Percentiles rank a stretch among this genome's conserved stretches.
Evolutionary conservation across 2,329 filamentous ascomycete species (phyloP).

Genomic region (Penicillium sp.): DNA sequence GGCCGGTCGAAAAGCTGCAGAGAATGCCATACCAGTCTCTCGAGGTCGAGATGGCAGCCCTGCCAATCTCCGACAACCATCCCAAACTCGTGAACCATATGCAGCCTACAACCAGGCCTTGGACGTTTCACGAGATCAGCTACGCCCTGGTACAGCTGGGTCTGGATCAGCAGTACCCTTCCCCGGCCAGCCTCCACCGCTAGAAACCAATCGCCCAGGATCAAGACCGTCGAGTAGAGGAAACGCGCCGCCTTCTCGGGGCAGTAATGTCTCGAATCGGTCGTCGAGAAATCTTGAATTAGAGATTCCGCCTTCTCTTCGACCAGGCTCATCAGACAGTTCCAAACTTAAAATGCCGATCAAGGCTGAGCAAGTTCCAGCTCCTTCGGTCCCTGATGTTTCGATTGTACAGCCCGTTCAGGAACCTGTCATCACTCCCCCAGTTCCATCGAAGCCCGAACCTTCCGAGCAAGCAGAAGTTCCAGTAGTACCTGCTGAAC

Average conservation of each 20-base stretch:
- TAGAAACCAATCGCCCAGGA: slow-evolving; percentile 27
- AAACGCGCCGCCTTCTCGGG: slow-evolving; percentile 25
- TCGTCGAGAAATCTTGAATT: slow-evolving; percentile 17
- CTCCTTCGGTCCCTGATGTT: background rate
- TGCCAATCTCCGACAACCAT: slow-evolving; percentile 20
- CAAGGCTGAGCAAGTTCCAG: slow-evolving; percentile 6
- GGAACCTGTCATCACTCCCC: background rate
- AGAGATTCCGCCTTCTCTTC: slow-evolving; percentile 21
- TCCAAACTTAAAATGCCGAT: slow-evolving; percentile 8
- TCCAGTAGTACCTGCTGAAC: slow-evolving; percentile 1
- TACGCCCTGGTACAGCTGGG: slow-evolving; percentile 28
- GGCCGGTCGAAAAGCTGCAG: slow-evolving; percentile 13
- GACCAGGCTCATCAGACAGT: slow-evolving; percentile 19
- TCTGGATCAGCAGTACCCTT: slow-evolving; percentile 17
- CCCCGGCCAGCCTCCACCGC: slow-evolving; percentile 22
- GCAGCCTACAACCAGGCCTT: slow-evolving; percentile 19
- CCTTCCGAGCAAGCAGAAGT: slow-evolving; percentile 22
- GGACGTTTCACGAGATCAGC: slow-evolving; percentile 21
- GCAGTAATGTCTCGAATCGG: slow-evolving; percentile 23
- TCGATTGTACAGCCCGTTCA: background rate
- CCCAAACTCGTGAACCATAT: slow-evolving; percentile 23
- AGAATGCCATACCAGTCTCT: slow-evolving; percentile 14
- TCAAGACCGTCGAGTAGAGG: slow-evolving; percentile 24
- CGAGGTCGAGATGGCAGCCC: slow-evolving; percentile 20
- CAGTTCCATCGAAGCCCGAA: background rate